Conservation (phyloP, 1,284 basidiomycete genomes). For the Fistulina hepatica region DNA sequence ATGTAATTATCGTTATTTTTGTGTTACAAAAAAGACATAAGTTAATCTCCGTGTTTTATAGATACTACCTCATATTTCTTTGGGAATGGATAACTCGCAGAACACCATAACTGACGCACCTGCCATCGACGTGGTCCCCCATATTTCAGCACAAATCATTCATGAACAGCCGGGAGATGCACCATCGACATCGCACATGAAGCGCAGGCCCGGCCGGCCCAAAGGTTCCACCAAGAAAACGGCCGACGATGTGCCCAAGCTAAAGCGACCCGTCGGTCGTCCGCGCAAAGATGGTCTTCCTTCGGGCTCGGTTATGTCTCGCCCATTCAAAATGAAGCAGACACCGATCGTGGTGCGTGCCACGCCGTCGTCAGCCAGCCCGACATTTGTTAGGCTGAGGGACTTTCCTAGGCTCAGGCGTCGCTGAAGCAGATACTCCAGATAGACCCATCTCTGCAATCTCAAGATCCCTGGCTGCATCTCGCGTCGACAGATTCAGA, state of each 20-base stretch:
- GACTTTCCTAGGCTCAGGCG: constrained; percentile 23
- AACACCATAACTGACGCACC: too few species aligned
- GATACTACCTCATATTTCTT: too few species aligned
- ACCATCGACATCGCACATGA: too few species aligned
- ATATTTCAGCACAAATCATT: too few species aligned
- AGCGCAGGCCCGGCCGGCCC: constrained; percentile 31
- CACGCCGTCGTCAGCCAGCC: too few species aligned
- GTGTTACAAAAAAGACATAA: too few species aligned
- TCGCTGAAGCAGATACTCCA: constrained; percentile 25
- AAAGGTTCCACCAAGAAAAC: constrained; percentile 46
- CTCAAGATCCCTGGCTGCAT: constrained; percentile 52
- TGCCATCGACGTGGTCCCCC: too few species aligned
- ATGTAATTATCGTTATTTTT: too few species aligned
- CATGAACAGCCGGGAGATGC: too few species aligned
- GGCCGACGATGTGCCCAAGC: constrained; percentile 27
- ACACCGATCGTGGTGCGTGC: background rate
- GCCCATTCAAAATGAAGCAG: background rate
- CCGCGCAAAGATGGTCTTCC: constrained; percentile 50
- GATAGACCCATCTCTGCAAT: constrained; percentile 25
- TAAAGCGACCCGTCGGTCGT: constrained; percentile 44
- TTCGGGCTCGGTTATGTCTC: constrained; percentile 32
- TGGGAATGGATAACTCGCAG: too few species aligned
- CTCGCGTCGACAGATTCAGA: constrained; percentile 42
- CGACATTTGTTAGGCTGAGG: too few species aligned
- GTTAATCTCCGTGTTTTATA: too few species aligned